Evolutionary conservation across 768 basidiomycete genomes (phyloP), one percentile per base, ranked within the genome.

Genomic region (Trametes meyenii): DNA sequence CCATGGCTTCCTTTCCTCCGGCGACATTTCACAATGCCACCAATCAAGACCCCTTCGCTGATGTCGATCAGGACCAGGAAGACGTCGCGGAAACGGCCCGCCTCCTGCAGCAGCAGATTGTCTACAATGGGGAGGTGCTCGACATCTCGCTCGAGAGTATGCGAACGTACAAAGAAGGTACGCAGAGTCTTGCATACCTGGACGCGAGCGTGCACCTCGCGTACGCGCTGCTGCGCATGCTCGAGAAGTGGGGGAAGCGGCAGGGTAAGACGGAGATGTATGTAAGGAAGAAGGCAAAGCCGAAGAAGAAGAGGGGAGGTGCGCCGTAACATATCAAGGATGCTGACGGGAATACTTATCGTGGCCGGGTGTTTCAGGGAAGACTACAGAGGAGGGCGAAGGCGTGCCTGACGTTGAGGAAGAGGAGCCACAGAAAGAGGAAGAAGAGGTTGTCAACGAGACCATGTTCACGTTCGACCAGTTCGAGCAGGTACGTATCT

Each of bases 71-170:
- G 35, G 33, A 36, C 11, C 53, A 50, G 12, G 59, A 58, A 21
- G 60, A 58, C 19, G 79, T 94, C 64, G 76, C 78, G 45, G 94
- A 96, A 38, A 88, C 90, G 24, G 90, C 95, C 50, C 86, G 86
- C 56, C 78, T 89, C 19, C 79, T 98, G 1, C 92, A 94, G 67
- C 86, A 94, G 64, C 93, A 97, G 72, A 79, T 99, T 24, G 89
- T 98, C 69, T 98, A 98, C 77, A 95, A 95, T 67, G 95, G 93
- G 36, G 94, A 98, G 65, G 87, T 96, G 17, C 85, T 98, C 55
- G 96, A 98, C 66, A 85, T 94, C 23, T 84, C 94, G 0, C 77
- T 95, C 45, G 88, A 90, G 24, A 88, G 90, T 56, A 73, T 98
- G 50, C 79, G 84, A 50, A 78, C 79, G 24, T 98, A 94, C 79